Evolutionary conservation across 192 early-diverging fungal species (phyloP), one percentile per base, ranked within the genome.

Genomic region (Cladochytrium replicatum): DNA sequence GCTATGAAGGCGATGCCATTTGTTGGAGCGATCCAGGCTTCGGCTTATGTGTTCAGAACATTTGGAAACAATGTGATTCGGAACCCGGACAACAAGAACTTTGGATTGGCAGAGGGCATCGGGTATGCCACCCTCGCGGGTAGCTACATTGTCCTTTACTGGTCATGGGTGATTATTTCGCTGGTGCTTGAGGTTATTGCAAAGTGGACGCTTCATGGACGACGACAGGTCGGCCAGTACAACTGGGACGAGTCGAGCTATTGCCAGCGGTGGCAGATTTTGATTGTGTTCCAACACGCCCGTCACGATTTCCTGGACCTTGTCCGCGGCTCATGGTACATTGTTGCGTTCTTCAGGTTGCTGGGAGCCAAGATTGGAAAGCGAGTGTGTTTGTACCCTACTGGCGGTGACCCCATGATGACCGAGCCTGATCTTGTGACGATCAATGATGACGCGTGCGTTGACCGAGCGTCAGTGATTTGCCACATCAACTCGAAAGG

Each of bases 341-440:
- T 67, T 38, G 55, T 63, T 15, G 2, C 39, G 43, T 72, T 60
- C 48, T 72, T 72, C 56, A 61, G 66, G 9, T 40, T 46, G 21
- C 32, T 72, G 24, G 70, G 70, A n/a, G 43, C 49, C 38, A 60
- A 19, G 7, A 72, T 72, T 58, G 70, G 70, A 17, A 38, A 52
- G 23, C 28, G 51, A 37, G 64, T 67, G 25, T 69, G 64, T 44
- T 48, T 72, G 29, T 72, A 67, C 43, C 57, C 57, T 32, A 66
- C 60, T 17, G 66, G 66, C 49, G 70, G 62, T n/a, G 55, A 67
- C 39, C 70, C 70, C n/a, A 68, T 69, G 70, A 63, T 72, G 62
- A 69, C 70, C 17, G 70, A 72, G 47, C 59, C 70, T 8, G 70
- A 72, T 34, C 45, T 72, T 11, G 49, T 69, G 30, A 69, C 48